phyloP scores from a whole-genome alignment of 495 filamentous ascomycete genomes.

The Aspergillus egyptiacus region DNA sequence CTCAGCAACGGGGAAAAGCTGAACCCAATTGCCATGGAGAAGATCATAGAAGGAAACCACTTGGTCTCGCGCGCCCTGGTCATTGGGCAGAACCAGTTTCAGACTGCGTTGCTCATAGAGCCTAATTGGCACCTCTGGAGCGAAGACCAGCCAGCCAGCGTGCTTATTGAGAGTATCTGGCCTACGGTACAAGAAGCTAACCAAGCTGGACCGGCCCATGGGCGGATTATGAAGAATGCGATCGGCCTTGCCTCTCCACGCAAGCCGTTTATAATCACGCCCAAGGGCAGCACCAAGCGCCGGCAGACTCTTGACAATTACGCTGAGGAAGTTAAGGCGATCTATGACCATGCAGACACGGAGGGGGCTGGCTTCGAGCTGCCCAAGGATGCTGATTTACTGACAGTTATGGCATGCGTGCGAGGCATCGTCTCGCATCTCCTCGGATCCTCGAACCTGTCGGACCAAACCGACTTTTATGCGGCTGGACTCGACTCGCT shows the following conservation, averaged over 20 bases:
- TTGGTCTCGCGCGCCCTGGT: conserved; percentile 24
- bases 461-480: no score
- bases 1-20: conserved; percentile 60
- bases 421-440: no score
- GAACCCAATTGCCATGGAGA: conserved; percentile 52
- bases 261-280: no score
- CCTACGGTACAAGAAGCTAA: background rate
- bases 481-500: no score
- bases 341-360: background rate
- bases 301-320: background rate
- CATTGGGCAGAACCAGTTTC: background rate
- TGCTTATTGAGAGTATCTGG: background rate
- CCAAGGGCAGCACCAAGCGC: no score
- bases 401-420: no score
- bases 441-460: no score
- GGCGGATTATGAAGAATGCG: background rate
- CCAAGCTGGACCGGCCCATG: background rate
- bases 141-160: background rate
- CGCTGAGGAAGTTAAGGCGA: background rate
- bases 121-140: no score
- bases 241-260: background rate
- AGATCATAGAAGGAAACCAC: conserved; percentile 37
- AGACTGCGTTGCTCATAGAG: background rate
- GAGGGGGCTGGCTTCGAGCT: no score
- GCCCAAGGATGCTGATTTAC: no score